Conservation (phyloP, 768 basidiomycete species). For the Russula earlei region DNA sequence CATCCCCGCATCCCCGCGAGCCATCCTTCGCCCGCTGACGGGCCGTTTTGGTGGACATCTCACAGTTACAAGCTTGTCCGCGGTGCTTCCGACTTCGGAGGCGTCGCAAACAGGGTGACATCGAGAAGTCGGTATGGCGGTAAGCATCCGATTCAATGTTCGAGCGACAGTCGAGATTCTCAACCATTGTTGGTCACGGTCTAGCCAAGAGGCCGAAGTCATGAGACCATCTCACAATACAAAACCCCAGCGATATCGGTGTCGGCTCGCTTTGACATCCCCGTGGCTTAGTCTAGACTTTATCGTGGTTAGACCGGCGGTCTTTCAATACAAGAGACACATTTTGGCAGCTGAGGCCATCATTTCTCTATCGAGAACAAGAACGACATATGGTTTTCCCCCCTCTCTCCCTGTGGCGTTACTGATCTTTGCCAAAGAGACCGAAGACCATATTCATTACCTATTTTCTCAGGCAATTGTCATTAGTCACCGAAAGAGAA, state of each 20-base stretch:
- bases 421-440: neutral
- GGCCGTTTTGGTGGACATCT: neutral
- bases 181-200: neutral
- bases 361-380: neutral
- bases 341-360: neutral
- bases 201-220: conserved; percentile 14
- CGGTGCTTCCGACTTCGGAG: conserved; percentile 85
- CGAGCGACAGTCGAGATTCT: neutral
- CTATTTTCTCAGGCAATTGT: neutral
- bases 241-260: too few relatives aligned
- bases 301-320: neutral
- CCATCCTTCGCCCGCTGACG: neutral
- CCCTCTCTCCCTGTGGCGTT: neutral
- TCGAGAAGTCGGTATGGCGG: conserved; percentile 91
- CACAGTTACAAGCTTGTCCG: conserved; percentile 89
- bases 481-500: neutral
- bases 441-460: neutral
- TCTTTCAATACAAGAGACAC: neutral
- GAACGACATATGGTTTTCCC: neutral
- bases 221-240: neutral
- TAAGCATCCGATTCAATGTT: conserved; percentile 27
- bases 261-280: neutral
- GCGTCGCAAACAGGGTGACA: conserved; percentile 73
- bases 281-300: neutral
- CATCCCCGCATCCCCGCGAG: neutral